These are phyloP conservation scores for Musa schizocarpa DNA, from an alignment of 176 grass and related monocot species.

Conservation along the genomic window DNA sequence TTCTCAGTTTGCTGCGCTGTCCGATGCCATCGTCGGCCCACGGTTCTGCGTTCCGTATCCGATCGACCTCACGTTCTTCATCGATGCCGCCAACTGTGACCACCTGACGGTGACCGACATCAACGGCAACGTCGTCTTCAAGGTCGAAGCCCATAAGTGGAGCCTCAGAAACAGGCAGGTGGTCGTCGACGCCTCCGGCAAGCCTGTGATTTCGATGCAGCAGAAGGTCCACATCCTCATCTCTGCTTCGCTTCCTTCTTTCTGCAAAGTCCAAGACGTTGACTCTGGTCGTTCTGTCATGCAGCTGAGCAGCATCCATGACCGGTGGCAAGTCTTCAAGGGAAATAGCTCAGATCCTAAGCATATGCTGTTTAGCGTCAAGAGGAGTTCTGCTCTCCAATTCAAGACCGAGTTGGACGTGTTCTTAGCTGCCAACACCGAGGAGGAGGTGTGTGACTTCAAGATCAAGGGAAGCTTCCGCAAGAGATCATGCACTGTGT, in stretches of 20 bases:
- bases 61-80: conserved; percentile 3
- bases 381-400: conserved; percentile 47
- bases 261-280: too few species aligned
- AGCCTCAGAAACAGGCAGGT: conserved; percentile 26
- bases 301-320: conserved; percentile 35
- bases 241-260: too few species aligned
- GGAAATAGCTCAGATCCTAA: conserved; percentile 40
- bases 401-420: conserved; percentile 33
- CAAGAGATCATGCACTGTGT: conserved; percentile 36
- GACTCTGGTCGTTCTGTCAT: not conserved
- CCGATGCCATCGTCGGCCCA: not conserved
- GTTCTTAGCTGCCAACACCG: conserved; percentile 49
- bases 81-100: not conserved
- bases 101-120: conserved; percentile 23
- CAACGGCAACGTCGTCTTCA: conserved; percentile 26
- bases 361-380: conserved; percentile 42
- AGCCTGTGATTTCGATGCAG: conserved; percentile 25
- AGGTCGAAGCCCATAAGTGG: conserved; percentile 20
- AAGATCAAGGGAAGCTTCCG: conserved; percentile 53
- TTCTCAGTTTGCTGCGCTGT: not conserved
- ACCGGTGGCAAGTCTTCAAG: conserved; percentile 43
- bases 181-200: conserved; percentile 29
- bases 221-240: conserved; percentile 16
- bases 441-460: conserved; percentile 44
- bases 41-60: not conserved